Percentiles rank a stretch among this genome's conserved stretches.
These are phyloP conservation scores for Rhodotorula diobovata DNA, from an alignment of 768 basidiomycete species.

Conservation along the genomic window DNA sequence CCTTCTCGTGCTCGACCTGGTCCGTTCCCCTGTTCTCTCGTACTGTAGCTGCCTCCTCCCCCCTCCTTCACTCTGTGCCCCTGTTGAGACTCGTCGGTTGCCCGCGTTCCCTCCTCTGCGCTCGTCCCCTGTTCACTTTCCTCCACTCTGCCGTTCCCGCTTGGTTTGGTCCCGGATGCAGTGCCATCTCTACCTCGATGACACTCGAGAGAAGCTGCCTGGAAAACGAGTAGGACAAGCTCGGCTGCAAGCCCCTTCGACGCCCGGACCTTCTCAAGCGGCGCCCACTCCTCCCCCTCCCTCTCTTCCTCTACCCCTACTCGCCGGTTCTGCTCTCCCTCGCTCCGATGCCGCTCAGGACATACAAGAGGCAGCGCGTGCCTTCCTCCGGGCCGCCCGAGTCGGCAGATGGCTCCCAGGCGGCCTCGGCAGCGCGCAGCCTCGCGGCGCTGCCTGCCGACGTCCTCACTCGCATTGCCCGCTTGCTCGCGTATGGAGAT, in stretches of 20 bases:
- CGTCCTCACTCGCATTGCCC: neutral
- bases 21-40: neutral
- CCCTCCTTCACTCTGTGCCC: neutral
- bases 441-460: neutral
- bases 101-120: too few species aligned
- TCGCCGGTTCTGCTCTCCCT: neutral
- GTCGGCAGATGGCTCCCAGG: neutral
- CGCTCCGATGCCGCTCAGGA: neutral
- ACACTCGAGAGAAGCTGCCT: neutral
- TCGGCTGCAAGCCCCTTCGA: too few species aligned
- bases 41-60: neutral
- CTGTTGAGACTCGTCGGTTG: neutral
- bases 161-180: neutral
- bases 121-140: too few species aligned
- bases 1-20: neutral
- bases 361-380: neutral
- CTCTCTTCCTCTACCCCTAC: neutral
- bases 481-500: neutral
- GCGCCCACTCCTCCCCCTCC: neutral
- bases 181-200: neutral
- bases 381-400: neutral
- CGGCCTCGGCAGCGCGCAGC: neutral
- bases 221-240: too few species aligned
- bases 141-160: too few species aligned
- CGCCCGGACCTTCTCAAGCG: neutral